Base-by-base conservation (phyloP, 108 stramenopile genomes). In the Skeletonema tropicum region DNA sequence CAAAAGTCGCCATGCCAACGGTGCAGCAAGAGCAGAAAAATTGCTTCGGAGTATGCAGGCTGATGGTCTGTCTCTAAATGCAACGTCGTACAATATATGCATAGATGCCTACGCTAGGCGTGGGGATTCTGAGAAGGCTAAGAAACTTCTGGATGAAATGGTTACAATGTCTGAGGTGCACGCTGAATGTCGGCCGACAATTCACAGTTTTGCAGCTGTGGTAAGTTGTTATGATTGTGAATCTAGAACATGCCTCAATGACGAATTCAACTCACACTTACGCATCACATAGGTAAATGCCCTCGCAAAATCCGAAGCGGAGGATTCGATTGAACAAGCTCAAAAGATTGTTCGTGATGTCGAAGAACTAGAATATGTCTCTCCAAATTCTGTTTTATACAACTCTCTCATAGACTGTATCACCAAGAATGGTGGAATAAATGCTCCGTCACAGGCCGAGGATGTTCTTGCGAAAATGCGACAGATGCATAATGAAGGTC, bases 221-320 rank as follows among this genome's bases (percentile, higher is more conserved):
- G 72, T 80, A 39, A 79, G 77, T 46, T 45, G 13, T 3, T 45
- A 4, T 38, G 38, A 38, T 45, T 45, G 15, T 45, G 42, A 45
- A 14, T 45, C 42, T 15, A 45, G 2, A 0, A 38, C 10, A 38
- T 38, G 38, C 38, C 38, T 38, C 38, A 0, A 2, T 38, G 38
- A 35, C 3, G 4, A 0, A 38, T 11, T 38, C 4, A 35, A 11
- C 38, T 38, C 38, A 45, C 15, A 45, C 42, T n/a, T 45, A 45
- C 42, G 0, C 15, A 55, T 55, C 6, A 9, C 17, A 4, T 65
- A 73, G 77, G 67, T 90, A 31, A 86, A 87, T 74, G 85, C 90
- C 1, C 81, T 84, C 38, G 86, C 90, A 57, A 87, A 89, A 46
- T 72, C 85, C 25, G 74, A 66, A 13, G 66, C 67, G 25, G 17